These are phyloP conservation scores for Botryosphaeria dothidea DNA, from an alignment of 2,329 filamentous ascomycete genomes.

Conservation along the genomic window DNA sequence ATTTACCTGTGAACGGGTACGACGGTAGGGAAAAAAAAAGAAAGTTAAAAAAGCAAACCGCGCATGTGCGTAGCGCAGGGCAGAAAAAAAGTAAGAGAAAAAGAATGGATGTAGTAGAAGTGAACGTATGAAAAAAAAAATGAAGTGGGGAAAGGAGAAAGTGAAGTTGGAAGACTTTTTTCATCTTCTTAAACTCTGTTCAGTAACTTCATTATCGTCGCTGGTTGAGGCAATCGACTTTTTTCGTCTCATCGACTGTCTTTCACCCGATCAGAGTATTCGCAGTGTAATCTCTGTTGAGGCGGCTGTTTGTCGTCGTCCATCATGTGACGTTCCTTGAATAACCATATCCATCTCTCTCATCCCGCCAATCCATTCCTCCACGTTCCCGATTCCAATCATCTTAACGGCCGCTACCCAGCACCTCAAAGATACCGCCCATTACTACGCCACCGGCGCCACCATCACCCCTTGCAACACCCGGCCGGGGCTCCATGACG, in stretches of 20 bases:
- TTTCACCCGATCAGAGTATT: too few relatives aligned
- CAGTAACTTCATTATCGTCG: not conserved
- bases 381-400: not conserved
- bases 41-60: not conserved
- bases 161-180: not conserved
- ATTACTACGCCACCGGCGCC: conserved; percentile 25
- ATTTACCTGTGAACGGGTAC: not conserved
- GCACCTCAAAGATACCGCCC: conserved; percentile 39
- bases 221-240: not conserved
- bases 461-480: conserved; percentile 10
- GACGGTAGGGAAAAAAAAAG: not conserved
- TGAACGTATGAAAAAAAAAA: not conserved
- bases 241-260: not conserved
- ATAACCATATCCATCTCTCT: too few relatives aligned
- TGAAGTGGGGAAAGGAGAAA: not conserved
- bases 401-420: conserved; percentile 27
- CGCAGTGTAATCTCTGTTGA: too few relatives aligned
- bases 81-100: not conserved
- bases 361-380: not conserved
- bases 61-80: not conserved
- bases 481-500: conserved; percentile 32
- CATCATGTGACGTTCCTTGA: not conserved
- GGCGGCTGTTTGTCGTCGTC: not conserved
- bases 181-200: not conserved
- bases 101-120: not conserved